Base-by-base conservation (phyloP, 306 rosid genomes). In the Dalbergia oliveri region DNA sequence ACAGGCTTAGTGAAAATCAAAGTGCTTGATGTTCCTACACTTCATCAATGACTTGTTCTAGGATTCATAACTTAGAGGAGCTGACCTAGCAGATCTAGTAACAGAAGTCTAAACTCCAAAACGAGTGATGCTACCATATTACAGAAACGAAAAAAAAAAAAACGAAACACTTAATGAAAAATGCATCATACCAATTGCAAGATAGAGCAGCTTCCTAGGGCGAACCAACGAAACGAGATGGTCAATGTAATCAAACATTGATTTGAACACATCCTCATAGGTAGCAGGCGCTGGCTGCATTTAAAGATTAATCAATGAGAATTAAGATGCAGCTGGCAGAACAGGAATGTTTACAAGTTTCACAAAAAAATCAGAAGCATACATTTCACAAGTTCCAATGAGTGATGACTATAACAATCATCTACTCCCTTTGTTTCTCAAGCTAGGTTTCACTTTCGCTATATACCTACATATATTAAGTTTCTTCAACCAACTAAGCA, bases 191-290 rank as follows among this genome's bases (percentile, higher is more conserved):
- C 99, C 98, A 15, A 93, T 90, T 81, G 99, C 99, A 83, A 95
- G 84, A 90, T 81, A 95, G 34, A 95, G 93, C 86, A 95, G 92
- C 90, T 88, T 95, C 89, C 99, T 90, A 33, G 99, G 99, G 12
- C 99, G 95, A 87, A 95, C 97, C 91, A 95, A 83, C 47, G 91
- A 62, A 87, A 90, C 91, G 34, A 95, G 87, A 89, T 95, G 98
- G 73, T 95, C 99, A 64, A 91, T 89, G 83, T 95, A 95, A 72
- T 88, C 92, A 78, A 95, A 93, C 33, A 95, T 91, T 57, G 91
- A 85, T 73, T 82, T 95, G 84, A 89, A 93, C 44, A 95, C 99
- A 73, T 86, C 99, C 13, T 89, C 86, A 75, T 93, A 95, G 31
- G 97, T 90, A 58, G 90, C 83, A 67, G 98, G 99, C 4, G 98